Percentiles rank a stretch among this genome's conserved stretches.
These are phyloP conservation scores for Leccinum fibrillosum DNA, from an alignment of 768 basidiomycete species.

Conservation along the genomic window DNA sequence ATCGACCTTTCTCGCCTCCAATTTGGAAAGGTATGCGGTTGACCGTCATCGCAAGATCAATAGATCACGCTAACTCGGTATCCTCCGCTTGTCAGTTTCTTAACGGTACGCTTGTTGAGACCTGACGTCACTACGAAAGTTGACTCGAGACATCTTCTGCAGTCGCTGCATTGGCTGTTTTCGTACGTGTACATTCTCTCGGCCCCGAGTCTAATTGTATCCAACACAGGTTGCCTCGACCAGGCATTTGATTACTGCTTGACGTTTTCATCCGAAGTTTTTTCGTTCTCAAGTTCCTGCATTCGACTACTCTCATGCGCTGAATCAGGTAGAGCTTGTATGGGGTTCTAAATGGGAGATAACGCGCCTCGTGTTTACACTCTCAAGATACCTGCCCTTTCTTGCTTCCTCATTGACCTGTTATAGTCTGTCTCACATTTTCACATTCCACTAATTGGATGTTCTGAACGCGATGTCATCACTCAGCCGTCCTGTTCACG, in stretches of 20 bases:
- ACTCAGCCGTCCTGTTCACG: conserved; percentile 8
- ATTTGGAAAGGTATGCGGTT: conserved; percentile 18
- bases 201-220: background rate
- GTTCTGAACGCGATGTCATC: background rate
- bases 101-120: conserved; percentile 13
- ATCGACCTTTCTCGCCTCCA: conserved; percentile 18
- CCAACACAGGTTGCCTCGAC: no score
- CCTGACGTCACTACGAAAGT: background rate
- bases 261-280: conserved; percentile 21
- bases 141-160: background rate
- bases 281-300: background rate
- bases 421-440: conserved; percentile 12
- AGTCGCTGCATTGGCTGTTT: conserved; percentile 21
- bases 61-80: background rate
- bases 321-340: conserved; percentile 12
- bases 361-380: conserved; percentile 23
- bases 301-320: background rate
- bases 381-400: conserved; percentile 28
- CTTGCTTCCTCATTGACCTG: conserved; percentile 15
- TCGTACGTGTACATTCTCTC: conserved; percentile 9
- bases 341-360: conserved; percentile 10
- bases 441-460: background rate
- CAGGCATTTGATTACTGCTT: conserved; percentile 24
- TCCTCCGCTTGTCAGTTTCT: conserved; percentile 6
- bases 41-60: background rate